Base-by-base conservation (phyloP, 2,329 filamentous ascomycete genomes). In the Annulohypoxylon truncatum region DNA sequence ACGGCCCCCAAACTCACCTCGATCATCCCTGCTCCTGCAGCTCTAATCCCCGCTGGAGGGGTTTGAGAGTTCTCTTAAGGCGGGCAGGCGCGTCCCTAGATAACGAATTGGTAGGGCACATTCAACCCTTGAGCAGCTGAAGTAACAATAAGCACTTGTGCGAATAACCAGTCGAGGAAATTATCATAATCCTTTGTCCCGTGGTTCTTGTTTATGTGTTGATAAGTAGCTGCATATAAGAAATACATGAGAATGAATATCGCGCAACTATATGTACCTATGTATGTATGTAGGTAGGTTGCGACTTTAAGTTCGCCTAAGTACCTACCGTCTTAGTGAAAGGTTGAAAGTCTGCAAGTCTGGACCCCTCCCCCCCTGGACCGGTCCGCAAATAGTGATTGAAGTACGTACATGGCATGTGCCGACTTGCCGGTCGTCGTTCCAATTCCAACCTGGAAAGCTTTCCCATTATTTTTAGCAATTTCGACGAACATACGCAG, bases 1-100 rank as follows among this genome's bases (percentile, higher is more conserved):
- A 73, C 33, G 56, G 57, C 64, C 33, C 67, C 65, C 61, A 64
- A 57, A 57, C 24, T 35, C 51, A 63, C 58, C 46, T 22, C 35
- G 51, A 47, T 28, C 35, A 75, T 56, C 72, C 74, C 67, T 72
- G 73, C 44, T 66, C 60, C 64, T 73, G 72, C 59, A 66, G 60
- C 33, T 54, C 47, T 56, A 65, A 69, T 66, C 71, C 62, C 68
- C 66, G 62, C 58, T 63, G 13, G 24, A 28, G 61, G 59, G 33
- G 63, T 52, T 63, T 53, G 46, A 60, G 20, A 35, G 38, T 57
- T 56, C 22, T 26, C 22, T 38, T 24, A 64, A 44, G 61, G 61
- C 64, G 55, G 57, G 51, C 51, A 56, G 62, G 35, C 35, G 35
- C n/a, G 18, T 18, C 35, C 35, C 18, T 22, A 42, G 38, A 68